Conservation (phyloP, 176 grass and related monocot genomes). For the Triticum dicoccoides region DNA sequence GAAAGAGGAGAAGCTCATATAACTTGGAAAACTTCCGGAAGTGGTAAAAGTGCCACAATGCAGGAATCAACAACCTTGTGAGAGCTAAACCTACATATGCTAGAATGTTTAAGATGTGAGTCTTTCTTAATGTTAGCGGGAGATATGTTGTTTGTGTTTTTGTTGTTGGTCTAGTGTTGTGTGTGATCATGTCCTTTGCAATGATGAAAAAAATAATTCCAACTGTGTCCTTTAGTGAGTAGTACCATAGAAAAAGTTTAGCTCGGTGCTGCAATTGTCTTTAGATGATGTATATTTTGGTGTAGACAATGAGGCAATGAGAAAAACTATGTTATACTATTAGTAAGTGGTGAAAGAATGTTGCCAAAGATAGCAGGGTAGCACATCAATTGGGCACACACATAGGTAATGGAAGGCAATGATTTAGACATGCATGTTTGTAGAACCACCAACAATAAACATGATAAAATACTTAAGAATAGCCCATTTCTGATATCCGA, state of each 20-base stretch:
- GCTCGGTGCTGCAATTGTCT: not conserved
- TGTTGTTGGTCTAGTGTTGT: too few relatives aligned
- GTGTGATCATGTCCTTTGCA: too few relatives aligned
- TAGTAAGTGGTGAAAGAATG: not conserved
- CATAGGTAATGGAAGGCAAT: not conserved
- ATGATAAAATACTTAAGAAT: not conserved
- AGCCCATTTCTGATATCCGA: not conserved
- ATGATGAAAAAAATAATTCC: too few relatives aligned
- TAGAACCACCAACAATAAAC: not conserved
- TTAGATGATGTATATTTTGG: not conserved
- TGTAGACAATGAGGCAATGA: too few relatives aligned
- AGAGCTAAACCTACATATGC: not conserved
- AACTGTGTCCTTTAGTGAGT: too few relatives aligned
- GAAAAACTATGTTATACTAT: not conserved
- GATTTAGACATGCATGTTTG: not conserved
- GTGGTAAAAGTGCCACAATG: too few relatives aligned
- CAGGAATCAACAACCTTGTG: not conserved
- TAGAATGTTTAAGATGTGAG: too few relatives aligned
- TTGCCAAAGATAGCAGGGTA: not conserved
- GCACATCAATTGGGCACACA: not conserved
- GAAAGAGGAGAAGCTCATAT: too few relatives aligned
- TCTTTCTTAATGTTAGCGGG: too few relatives aligned
- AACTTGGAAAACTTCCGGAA: too few relatives aligned
- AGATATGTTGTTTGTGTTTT: too few relatives aligned
- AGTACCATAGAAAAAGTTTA: not conserved